These are phyloP conservation scores for Rhizopogon sp. DNA, from an alignment of 768 basidiomycete genomes.

Conservation along the genomic window DNA sequence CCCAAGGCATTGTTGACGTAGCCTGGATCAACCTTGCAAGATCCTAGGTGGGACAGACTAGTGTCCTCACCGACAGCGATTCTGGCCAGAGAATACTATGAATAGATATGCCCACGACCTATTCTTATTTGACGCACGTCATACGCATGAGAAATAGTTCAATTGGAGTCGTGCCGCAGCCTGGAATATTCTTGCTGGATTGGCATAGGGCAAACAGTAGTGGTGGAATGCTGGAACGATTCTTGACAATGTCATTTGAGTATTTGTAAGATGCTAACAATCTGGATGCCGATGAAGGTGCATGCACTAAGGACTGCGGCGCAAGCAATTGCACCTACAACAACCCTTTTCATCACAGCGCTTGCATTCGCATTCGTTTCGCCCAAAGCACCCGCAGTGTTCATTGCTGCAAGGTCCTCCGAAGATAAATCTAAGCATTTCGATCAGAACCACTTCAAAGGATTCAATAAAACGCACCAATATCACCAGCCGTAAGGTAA, in stretches of 20 bases:
- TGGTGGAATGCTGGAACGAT: too few species aligned
- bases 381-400: constrained; percentile 41
- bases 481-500: constrained; percentile 64
- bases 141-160: background rate
- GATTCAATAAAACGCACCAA: constrained; percentile 34
- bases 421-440: constrained; percentile 27
- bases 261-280: background rate
- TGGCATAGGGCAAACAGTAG: too few species aligned
- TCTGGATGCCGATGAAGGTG: background rate
- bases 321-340: background rate
- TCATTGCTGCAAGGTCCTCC: constrained; percentile 47
- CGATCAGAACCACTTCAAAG: background rate
- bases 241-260: background rate
- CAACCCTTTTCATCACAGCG: background rate
- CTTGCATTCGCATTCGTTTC: background rate
- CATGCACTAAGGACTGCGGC: background rate
- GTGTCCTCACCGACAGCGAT: too few species aligned
- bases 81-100: background rate
- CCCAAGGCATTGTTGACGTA: constrained; percentile 49
- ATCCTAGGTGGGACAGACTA: too few species aligned
- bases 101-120: background rate
- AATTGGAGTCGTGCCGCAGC: background rate
- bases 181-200: too few species aligned
- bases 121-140: background rate
- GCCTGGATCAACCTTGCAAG: background rate